Conservation (phyloP, 768 basidiomycete genomes). For the Hemileccinum impolitum region DNA sequence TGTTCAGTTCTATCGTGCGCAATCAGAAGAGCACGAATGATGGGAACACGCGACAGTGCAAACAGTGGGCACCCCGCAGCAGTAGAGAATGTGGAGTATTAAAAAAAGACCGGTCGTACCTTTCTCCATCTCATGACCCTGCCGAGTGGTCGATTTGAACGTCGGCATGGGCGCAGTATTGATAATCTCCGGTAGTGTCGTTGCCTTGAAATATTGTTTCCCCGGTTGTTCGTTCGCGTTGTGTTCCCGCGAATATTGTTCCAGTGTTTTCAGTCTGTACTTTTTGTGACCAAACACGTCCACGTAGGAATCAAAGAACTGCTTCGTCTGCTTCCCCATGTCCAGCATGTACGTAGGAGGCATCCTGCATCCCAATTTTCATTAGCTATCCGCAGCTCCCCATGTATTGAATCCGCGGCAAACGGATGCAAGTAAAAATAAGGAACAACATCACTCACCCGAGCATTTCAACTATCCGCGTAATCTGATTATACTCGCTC, state of each 20-base stretch:
- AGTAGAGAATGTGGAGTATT: no score
- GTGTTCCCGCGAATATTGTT: slow-evolving; percentile 95
- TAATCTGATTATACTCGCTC: slow-evolving; percentile 98
- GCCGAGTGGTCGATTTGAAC: slow-evolving; percentile 69
- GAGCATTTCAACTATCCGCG: slow-evolving; percentile 96
- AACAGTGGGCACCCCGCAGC: neutral
- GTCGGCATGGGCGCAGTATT: slow-evolving; percentile 92
- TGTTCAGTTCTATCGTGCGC: slow-evolving; percentile 72
- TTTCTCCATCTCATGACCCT: slow-evolving; percentile 85
- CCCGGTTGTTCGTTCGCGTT: slow-evolving; percentile 95
- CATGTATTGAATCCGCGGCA: neutral
- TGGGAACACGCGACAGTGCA: slow-evolving; percentile 7
- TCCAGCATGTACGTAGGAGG: slow-evolving; percentile 94
- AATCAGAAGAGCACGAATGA: slow-evolving; percentile 16
- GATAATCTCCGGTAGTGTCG: slow-evolving; percentile 90
- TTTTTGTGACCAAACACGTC: slow-evolving; percentile 79
- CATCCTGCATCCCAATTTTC: slow-evolving; percentile 45
- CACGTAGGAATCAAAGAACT: slow-evolving; percentile 85
- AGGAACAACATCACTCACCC: slow-evolving; percentile 57
- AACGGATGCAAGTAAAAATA: neutral
- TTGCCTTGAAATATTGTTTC: slow-evolving; percentile 98
- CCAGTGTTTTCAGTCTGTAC: slow-evolving; percentile 83
- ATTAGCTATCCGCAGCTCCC: neutral
- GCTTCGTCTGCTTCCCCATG: slow-evolving; percentile 88
- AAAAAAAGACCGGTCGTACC: slow-evolving; percentile 43